Percentiles rank a stretch among this genome's conserved stretches.
Evolutionary conservation across 1,139 yeast genomes (phyloP).

Genomic region (Yamadazyma conglobata): DNA sequence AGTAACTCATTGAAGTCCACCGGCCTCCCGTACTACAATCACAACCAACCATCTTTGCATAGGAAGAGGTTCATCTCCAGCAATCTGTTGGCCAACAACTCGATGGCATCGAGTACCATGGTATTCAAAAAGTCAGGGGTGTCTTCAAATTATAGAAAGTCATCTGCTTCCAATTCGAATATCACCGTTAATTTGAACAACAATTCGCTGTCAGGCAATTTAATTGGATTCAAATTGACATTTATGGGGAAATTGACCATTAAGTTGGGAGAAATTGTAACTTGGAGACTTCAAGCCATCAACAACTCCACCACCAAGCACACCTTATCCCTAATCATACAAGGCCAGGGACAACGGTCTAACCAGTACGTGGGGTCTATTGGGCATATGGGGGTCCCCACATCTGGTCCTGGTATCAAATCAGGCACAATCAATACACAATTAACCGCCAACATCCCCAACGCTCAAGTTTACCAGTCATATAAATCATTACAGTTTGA

Average conservation of each 20-base stretch:
- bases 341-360: slow-evolving; percentile 17
- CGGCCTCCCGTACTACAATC: too few relatives aligned
- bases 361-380: not conserved
- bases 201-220: slow-evolving; percentile 25
- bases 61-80: slow-evolving; percentile 2
- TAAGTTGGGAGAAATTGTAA: slow-evolving; percentile 55
- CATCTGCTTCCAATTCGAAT: slow-evolving; percentile 37
- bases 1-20: slow-evolving; percentile 32
- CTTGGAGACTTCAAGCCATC: slow-evolving; percentile 66
- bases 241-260: slow-evolving; percentile 64
- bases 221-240: slow-evolving; percentile 54
- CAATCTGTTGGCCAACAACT: too few relatives aligned
- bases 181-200: slow-evolving; percentile 43
- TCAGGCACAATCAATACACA: slow-evolving; percentile 9
- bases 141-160: slow-evolving; percentile 9
- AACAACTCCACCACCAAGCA: slow-evolving; percentile 51
- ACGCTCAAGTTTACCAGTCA: slow-evolving; percentile 12
- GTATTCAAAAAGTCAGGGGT: slow-evolving; percentile 6
- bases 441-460: slow-evolving; percentile 4
- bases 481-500: slow-evolving; percentile 27
- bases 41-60: not conserved
- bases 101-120: slow-evolving; percentile 3
- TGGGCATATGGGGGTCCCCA: not conserved
- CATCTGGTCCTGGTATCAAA: not conserved
- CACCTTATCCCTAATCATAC: slow-evolving; percentile 41